Conservation (phyloP, 768 basidiomycete species). For the Candolleomyces efflorescens region DNA sequence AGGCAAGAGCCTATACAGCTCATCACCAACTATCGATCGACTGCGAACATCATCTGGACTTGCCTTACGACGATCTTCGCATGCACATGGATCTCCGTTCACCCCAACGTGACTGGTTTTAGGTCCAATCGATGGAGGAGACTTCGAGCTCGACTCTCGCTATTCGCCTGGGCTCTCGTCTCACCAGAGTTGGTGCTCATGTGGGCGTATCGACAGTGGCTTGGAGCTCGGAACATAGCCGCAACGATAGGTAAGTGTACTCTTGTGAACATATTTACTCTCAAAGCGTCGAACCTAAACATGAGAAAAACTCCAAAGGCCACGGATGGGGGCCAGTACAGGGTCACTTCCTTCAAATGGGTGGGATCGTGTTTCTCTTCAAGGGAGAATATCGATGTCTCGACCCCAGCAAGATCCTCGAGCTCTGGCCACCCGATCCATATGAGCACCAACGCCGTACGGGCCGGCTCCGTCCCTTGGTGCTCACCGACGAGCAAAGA, state of each 20-base stretch:
- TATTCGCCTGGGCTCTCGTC: background rate
- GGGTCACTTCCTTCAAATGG: background rate
- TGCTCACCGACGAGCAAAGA: background rate
- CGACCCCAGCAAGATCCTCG: too few relatives aligned
- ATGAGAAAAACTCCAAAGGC: background rate
- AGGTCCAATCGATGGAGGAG: background rate
- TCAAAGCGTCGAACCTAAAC: background rate
- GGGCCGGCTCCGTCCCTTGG: background rate
- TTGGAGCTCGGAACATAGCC: background rate
- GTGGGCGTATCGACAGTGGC: background rate
- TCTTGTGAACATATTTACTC: background rate
- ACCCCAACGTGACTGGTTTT: background rate
- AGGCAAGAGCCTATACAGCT: too few relatives aligned
- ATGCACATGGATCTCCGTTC: too few relatives aligned
- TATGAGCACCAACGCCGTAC: background rate
- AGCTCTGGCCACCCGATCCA: background rate
- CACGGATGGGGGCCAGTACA: background rate
- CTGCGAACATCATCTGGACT: too few relatives aligned
- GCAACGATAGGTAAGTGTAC: background rate
- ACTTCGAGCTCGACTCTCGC: background rate
- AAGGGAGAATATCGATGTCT: background rate
- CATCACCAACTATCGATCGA: too few relatives aligned
- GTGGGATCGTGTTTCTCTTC: background rate
- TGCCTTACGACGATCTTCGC: too few relatives aligned
- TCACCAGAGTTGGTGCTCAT: background rate